Base-by-base conservation (phyloP, 2,329 filamentous ascomycete species). In the Cytospora mali region DNA sequence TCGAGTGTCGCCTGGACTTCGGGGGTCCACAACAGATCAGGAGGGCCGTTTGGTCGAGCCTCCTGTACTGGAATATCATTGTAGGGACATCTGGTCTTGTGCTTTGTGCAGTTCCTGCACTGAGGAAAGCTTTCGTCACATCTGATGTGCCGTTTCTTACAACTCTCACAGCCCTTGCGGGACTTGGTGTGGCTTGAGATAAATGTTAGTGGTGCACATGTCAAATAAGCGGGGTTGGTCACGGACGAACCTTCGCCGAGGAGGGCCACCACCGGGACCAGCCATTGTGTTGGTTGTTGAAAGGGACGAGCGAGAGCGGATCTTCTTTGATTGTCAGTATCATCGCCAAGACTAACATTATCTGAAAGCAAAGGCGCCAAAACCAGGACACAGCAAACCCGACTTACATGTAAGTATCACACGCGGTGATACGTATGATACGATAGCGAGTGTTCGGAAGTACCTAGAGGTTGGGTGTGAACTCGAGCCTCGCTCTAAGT, bases 61-160 rank as follows among this genome's bases (percentile, higher is more conserved):
- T 90, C 88, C 62, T 88, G 83, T 52, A 86, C 82, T 55, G 90
- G 86, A 72, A 88, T 88, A 74, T 98, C 93, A 83, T 97, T 96
- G 81, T 98, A 99, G 71, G 97, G 95, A 78, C 95, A 99, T 72
- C 93, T 91, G 71, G 96, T 95, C 80, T 97, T 97, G 80, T 99
- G 95, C 80, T 98, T 99, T 66, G 94, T 97, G 79, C 95, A 99
- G 78, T 99, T 99, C 71, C 82, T 96, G 93, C 94, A 99, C 85
- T 99, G 95, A 57, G 95, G 95, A 72, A 97, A 97, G 69, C 88
- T 97, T 77, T 99, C 95, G 74, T 99, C 95, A 79, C 95, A 99
- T 71, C 95, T 87, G 75, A 99, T 99, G 78, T 99, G 95, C 75
- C 95, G 88, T 75, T 91, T 89, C 80, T 99, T 99, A 85, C 95